Conservation (phyloP, 1,139 yeast genomes). For the Candida labiduridarum region DNA sequence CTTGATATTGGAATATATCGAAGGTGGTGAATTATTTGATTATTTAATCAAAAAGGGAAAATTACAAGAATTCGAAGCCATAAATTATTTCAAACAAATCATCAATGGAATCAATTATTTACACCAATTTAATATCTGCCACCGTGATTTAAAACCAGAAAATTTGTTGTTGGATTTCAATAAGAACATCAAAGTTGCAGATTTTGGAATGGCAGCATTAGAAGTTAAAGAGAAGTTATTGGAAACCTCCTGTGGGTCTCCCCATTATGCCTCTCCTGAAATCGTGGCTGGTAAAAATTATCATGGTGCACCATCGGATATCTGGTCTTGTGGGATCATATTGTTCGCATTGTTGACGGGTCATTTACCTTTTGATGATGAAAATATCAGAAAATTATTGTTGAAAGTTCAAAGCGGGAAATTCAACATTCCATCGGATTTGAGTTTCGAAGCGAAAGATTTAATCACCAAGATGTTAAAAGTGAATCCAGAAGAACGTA, state of each 20-base stretch:
- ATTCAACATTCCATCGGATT: conserved; percentile 77
- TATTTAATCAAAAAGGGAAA: conserved; percentile 86
- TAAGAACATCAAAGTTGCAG: conserved; percentile 92
- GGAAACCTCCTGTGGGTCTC: conserved; percentile 97
- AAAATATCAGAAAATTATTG: conserved; percentile 80
- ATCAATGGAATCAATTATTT: conserved; percentile 90
- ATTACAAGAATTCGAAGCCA: conserved; percentile 86
- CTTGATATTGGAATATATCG: conserved; percentile 90
- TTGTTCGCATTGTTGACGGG: conserved; percentile 92
- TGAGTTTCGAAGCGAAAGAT: conserved; percentile 84
- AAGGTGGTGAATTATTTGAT: conserved; percentile 96
- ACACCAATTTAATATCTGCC: conserved; percentile 92
- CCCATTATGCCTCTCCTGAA: conserved; percentile 98
- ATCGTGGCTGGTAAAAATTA: conserved; percentile 92
- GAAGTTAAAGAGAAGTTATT: conserved; percentile 83
- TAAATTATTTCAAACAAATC: conserved; percentile 88
- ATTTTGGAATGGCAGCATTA: conserved; percentile 99
- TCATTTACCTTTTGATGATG: conserved; percentile 95
- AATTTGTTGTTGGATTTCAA: conserved; percentile 84
- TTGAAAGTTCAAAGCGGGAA: conserved; percentile 90
- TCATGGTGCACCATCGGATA: conserved; percentile 96
- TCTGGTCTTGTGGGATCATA: conserved; percentile 98
- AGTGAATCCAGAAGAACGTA: conserved; percentile 78
- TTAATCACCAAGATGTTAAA: conserved; percentile 79
- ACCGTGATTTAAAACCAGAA: conserved; percentile 95